A percentile compares a stretch with the other conserved stretches of the same genome.
phyloP scores from a whole-genome alignment of 306 rosid species.

The Fagus crenata region DNA sequence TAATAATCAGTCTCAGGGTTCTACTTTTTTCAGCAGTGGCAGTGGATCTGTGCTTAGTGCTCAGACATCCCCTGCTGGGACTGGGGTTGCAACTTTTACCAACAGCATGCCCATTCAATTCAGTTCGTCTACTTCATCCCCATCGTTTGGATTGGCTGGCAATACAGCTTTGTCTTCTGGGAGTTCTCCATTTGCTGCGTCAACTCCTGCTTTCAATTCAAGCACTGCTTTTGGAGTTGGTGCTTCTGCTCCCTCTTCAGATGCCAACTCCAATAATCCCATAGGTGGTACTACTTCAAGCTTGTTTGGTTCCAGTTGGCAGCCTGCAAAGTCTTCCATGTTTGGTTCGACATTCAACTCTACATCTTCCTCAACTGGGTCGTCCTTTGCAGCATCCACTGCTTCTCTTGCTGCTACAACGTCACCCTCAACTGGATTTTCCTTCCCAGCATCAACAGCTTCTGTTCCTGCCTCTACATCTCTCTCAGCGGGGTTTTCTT shows the following conservation, averaged over 20 bases:
- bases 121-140: slow-evolving; percentile 53
- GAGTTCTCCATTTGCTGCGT: slow-evolving; percentile 48
- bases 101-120: slow-evolving; percentile 50
- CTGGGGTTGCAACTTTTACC: slow-evolving; percentile 47
- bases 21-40: slow-evolving; percentile 18
- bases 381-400: slow-evolving; percentile 35
- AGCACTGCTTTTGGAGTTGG: slow-evolving; percentile 39
- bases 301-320: slow-evolving; percentile 57
- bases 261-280: slow-evolving; percentile 49
- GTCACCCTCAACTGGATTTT: slow-evolving; percentile 29
- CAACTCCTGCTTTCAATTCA: slow-evolving; percentile 50
- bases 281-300: slow-evolving; percentile 43
- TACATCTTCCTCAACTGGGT: slow-evolving; percentile 34
- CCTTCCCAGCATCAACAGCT: slow-evolving; percentile 22
- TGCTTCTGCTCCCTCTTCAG: slow-evolving; percentile 50
- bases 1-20: slow-evolving; percentile 40
- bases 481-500: slow-evolving; percentile 32
- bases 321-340: slow-evolving; percentile 44
- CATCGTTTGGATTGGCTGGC: slow-evolving; percentile 48
- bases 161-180: slow-evolving; percentile 54
- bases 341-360: slow-evolving; percentile 49
- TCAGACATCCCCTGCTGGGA: slow-evolving; percentile 41
- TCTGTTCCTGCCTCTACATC: slow-evolving; percentile 5
- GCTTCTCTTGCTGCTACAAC: slow-evolving; percentile 33
- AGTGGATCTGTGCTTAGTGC: slow-evolving; percentile 39